Evolutionary conservation across 1,284 basidiomycete genomes (phyloP), one percentile per base, ranked within the genome.

Genomic region (Paramarasmius palmivorus): DNA sequence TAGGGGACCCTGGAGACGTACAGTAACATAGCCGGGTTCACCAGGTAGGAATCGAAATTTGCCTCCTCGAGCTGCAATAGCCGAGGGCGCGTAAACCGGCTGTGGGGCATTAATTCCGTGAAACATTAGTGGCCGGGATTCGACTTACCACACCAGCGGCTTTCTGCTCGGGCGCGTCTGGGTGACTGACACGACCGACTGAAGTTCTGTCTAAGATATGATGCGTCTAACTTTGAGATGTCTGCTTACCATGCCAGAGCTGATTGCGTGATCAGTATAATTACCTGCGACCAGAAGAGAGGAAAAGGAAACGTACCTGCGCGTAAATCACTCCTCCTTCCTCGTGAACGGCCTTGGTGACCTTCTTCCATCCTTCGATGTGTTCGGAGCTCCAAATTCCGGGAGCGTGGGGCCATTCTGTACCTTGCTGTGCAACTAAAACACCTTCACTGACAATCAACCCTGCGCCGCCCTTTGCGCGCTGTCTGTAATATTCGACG

Each of bases 381-480:
- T 75, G 74, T 26, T 70, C 69, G 25, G 68, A 50, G 39, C 56
- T 63, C 68, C 71, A 76, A 22, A 75, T 65, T 0, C 75, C 74
- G 34, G 75, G 74, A 7, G 72, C 73, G 54, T 67, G 50, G 1
- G 63, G 65, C 72, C 73, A 75, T 61, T 71, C 68, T 66, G 9
- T 51, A 73, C 75, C 74, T 66, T 76, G 74, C 41, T 67, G 71
- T 15, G 63, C 60, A 38, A 76, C 62, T 2, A 75, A 66, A 10
- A 67, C 67, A 0, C 70, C 79, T 60, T 81, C 79, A 2, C 71
- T 68, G 15, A 79, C 67, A 25, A 81, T 71, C 8, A 80, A 63
- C 1, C 74, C 74, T 1, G 73, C 73, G 6, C 69, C 69, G 10
- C 68, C 67, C 25, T 39, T 38, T 22, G 47, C 55, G 2, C 79